Evolutionary conservation across 352 stramenopile species (phyloP), one percentile per base, ranked within the genome.

Genomic region (Phytopythium ostracodes): DNA sequence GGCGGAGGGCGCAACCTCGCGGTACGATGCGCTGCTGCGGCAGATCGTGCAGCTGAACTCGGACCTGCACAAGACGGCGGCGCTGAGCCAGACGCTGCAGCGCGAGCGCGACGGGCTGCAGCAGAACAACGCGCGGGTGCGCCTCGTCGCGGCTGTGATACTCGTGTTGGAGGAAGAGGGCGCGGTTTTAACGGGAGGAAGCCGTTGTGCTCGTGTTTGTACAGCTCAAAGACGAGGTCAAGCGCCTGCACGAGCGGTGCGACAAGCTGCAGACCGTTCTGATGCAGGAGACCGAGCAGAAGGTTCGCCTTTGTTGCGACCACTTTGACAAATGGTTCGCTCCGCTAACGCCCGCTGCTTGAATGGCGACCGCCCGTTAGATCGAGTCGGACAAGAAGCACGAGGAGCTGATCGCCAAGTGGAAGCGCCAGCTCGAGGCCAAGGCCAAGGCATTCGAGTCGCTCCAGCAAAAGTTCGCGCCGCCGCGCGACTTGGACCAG

Each of bases 1-100:
- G 44, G 33, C 12, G 35, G 46, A 3, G 56, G 36, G 24, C 46
- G 60, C 24, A 2, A 64, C 70, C 33, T 77, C 75, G 31, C 79
- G 74, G 20, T 93, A 95, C 65, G 87, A 91, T 36, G 72, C 83
- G 33, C 70, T 93, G 60, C 62, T 95, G 57, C 76, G 80, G 42
- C 84, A 95, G 75, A 88, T 95, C 60, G 83, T 93, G 60, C 84
- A 92, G 70, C 75, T 93, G 5, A 93, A 93, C 55, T 80, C 84
- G 50, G 86, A 93, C 57, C 67, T 92, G 25, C 84, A 93, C 58
- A 93, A 95, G 66, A 92, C 86, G 15, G 84, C 75, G 52, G 80
- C 84, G 65, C 68, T 93, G 50, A 93, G 84, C 54, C 84, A 95
- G 74, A 70, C 79, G 43, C 70, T 95, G 55, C 83, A 93, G 56